Evolutionary conservation across 2,329 filamentous ascomycete genomes (phyloP).

Genomic region (Sphaerulina vaccinii): DNA sequence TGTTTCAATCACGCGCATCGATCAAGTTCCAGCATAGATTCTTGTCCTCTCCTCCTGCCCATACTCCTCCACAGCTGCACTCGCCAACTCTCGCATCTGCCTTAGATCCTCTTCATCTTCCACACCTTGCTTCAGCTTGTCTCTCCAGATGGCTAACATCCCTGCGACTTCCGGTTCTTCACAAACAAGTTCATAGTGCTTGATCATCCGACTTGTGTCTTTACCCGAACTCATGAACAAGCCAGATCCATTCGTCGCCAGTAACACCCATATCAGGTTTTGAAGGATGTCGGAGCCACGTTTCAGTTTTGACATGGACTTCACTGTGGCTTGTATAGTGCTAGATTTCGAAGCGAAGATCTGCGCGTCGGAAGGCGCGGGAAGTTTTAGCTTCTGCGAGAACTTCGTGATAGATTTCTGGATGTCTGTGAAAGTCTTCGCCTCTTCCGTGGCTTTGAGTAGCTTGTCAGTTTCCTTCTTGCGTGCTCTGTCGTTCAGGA

Average conservation of each 20-base stretch:
- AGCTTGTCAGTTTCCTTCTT: slow-evolving; percentile 33
- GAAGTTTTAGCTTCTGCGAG: slow-evolving; percentile 31
- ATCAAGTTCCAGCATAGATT: slow-evolving; percentile 16
- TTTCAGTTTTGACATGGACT: slow-evolving; percentile 29
- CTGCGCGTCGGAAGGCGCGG: slow-evolving; percentile 17
- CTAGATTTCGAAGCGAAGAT: slow-evolving; percentile 25
- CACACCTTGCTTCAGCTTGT: slow-evolving; percentile 32
- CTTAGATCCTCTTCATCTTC: slow-evolving; percentile 28
- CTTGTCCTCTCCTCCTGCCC: slow-evolving; percentile 9
- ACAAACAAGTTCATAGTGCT: slow-evolving; percentile 26
- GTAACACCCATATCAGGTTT: slow-evolving; percentile 37
- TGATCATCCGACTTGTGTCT: slow-evolving; percentile 40
- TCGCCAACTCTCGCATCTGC: slow-evolving; percentile 32
- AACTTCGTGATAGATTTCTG: slow-evolving; percentile 28
- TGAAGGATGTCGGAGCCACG: slow-evolving; percentile 36
- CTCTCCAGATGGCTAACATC: slow-evolving; percentile 32
- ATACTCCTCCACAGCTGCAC: slow-evolving; percentile 24
- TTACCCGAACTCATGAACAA: slow-evolving; percentile 38
- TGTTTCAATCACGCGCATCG: no score
- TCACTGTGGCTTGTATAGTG: slow-evolving; percentile 26
- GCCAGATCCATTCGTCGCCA: slow-evolving; percentile 28
- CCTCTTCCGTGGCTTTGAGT: slow-evolving; percentile 24
- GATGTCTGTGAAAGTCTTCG: slow-evolving; percentile 28
- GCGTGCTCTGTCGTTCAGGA: slow-evolving; percentile 23
- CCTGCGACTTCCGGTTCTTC: slow-evolving; percentile 27